Percentiles rank a stretch among this genome's conserved stretches.
Conservation (phyloP, 257 asterid species). For the Solanum corneliomulleri region DNA sequence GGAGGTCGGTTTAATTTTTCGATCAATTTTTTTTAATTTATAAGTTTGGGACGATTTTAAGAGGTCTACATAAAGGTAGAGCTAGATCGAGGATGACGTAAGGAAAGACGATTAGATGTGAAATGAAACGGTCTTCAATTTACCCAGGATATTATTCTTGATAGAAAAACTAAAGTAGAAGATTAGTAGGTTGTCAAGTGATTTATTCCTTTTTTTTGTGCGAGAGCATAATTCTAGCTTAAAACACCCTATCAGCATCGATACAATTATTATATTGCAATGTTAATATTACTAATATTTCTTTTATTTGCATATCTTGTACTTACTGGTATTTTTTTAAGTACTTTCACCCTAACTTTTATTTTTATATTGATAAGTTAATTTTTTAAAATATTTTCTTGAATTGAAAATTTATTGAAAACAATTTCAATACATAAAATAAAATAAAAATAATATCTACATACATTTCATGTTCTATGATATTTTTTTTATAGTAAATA, state of each 20-base stretch:
- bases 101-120: not conserved
- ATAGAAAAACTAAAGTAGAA: not conserved
- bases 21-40: too few species aligned
- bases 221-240: not conserved
- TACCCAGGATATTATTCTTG: not conserved
- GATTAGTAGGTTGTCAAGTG: not conserved
- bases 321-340: not conserved
- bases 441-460: not conserved
- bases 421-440: rapidly evolving
- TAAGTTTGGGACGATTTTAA: not conserved
- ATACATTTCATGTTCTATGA: not conserved
- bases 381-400: not conserved
- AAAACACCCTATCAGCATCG: not conserved
- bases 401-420: not conserved
- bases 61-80: not conserved
- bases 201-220: not conserved
- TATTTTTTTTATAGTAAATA: not conserved
- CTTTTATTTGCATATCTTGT: not conserved
- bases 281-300: not conserved
- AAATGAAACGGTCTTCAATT: not conserved
- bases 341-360: not conserved
- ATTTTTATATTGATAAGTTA: too few species aligned
- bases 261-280: not conserved
- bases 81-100: not conserved
- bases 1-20: not conserved